Conservation (phyloP, 768 basidiomycete species). For the Termitomyces sp. region DNA sequence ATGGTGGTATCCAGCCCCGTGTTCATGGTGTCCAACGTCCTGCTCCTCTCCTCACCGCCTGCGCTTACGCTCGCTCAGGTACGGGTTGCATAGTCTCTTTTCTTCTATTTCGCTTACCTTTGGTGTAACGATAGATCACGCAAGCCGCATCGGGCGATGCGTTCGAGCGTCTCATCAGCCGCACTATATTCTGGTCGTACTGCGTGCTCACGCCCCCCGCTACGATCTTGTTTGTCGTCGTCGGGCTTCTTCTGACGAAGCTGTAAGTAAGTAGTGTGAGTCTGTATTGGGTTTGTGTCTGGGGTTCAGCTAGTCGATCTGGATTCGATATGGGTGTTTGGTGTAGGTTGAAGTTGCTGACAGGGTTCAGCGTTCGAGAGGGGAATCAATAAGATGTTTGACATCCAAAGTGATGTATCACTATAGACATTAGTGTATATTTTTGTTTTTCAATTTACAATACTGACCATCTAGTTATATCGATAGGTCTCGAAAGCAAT, state of each 20-base stretch:
- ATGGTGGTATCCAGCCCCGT: conserved; percentile 57
- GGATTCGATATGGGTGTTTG: no score
- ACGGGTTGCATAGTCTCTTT: no score
- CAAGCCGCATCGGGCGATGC: conserved; percentile 82
- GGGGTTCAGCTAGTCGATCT: no score
- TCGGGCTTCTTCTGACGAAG: background rate
- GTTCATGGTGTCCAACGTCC: conserved; percentile 80
- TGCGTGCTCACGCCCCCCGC: conserved; percentile 80
- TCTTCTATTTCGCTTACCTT: conserved; percentile 1
- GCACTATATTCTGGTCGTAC: conserved; percentile 94
- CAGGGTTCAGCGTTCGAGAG: no score
- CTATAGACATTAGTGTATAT: no score
- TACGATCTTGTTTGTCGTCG: background rate
- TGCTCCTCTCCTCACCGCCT: conserved; percentile 82
- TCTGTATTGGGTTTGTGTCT: no score
- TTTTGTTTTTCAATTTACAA: no score
- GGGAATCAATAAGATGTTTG: no score
- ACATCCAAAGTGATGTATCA: no score
- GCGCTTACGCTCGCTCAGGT: conserved; percentile 62
- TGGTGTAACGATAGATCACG: conserved; percentile 58
- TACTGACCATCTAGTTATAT: no score
- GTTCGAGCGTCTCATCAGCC: conserved; percentile 87
- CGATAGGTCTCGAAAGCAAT: no score
- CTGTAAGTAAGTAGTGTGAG: background rate
- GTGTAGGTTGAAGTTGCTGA: no score